phyloP scores from a whole-genome alignment of 2,329 filamentous ascomycete species.

The Sarocladium strictum region DNA sequence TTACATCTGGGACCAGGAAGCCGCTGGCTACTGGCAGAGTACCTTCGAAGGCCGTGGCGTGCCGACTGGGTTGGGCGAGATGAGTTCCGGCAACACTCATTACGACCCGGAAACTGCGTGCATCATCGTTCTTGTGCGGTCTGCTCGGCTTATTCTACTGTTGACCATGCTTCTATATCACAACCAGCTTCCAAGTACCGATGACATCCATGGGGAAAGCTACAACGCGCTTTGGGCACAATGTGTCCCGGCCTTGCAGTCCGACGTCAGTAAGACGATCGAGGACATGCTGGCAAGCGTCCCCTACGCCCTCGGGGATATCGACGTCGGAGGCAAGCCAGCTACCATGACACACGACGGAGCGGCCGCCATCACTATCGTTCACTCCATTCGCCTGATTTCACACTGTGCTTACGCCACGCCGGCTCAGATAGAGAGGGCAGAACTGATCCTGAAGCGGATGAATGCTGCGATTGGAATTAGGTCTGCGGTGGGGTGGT shows the following conservation, averaged over 20 bases:
- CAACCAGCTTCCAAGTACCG: constrained; percentile 11
- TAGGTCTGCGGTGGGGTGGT: constrained; percentile 18
- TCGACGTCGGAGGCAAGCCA: constrained; percentile 18
- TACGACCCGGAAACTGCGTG: constrained; percentile 27
- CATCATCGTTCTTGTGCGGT: constrained; percentile 25
- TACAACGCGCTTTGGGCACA: constrained; percentile 10
- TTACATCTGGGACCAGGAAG: constrained; percentile 23
- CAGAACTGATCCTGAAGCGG: constrained; percentile 18
- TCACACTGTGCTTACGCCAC: constrained; percentile 23
- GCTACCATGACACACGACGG: constrained; percentile 21
- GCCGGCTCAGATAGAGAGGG: constrained; percentile 17
- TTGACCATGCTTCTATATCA: constrained; percentile 23
- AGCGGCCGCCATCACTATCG: constrained; percentile 24
- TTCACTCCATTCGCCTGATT: constrained; percentile 24
- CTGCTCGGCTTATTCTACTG: constrained; percentile 24
- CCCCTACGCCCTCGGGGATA: constrained; percentile 25
- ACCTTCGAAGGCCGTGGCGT: constrained; percentile 22
- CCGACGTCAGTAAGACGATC: constrained; percentile 20
- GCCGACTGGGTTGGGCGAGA: constrained; percentile 21
- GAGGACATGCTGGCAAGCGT: constrained; percentile 25
- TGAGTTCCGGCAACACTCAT: constrained; percentile 14
- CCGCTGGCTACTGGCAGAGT: constrained; percentile 23
- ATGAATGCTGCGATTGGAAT: constrained; percentile 24
- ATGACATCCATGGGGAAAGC: background rate
- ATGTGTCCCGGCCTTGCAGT: constrained; percentile 15